A percentile compares a stretch with the other conserved stretches of the same genome.
Evolutionary conservation across 352 stramenopile species (phyloP).

Genomic region (Pythium dissotocum): DNA sequence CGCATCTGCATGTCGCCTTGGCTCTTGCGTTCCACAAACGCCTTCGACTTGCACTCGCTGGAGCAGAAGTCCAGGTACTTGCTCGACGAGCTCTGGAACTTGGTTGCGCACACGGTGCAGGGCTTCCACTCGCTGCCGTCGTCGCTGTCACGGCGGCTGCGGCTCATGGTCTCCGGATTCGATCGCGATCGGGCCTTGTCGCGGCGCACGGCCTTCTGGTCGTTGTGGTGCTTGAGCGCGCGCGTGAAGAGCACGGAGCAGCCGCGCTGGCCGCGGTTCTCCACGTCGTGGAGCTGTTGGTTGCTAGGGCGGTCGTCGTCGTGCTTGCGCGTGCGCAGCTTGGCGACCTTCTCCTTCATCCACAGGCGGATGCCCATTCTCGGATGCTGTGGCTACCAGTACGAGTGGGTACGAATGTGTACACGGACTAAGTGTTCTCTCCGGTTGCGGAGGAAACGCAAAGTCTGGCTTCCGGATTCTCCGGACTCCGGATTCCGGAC

Average conservation of each 20-base stretch:
- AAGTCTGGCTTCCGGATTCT: slow-evolving; percentile 4
- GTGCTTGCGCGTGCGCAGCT: slow-evolving; percentile 22
- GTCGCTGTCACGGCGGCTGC: slow-evolving; percentile 12
- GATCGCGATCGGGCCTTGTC: slow-evolving; percentile 21
- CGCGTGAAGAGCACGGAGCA: slow-evolving; percentile 29
- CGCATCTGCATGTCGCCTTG: slow-evolving; percentile 3
- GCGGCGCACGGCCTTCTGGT: slow-evolving; percentile 12
- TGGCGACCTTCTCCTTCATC: slow-evolving; percentile 31
- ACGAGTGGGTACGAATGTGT: background rate
- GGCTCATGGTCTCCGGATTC: slow-evolving; percentile 11
- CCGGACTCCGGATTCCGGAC: background rate
- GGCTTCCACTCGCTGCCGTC: slow-evolving; percentile 11
- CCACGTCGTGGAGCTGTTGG: slow-evolving; percentile 18
- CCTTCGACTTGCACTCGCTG: slow-evolving; percentile 29
- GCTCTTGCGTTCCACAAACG: slow-evolving; percentile 12
- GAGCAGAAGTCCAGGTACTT: slow-evolving; percentile 37
- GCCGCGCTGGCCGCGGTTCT: slow-evolving; percentile 16
- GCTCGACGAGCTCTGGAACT: slow-evolving; percentile 25
- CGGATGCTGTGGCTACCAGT: background rate
- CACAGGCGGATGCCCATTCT: slow-evolving; percentile 29
- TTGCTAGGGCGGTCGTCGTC: slow-evolving; percentile 13
- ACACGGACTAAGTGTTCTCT: background rate
- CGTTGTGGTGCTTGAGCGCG: slow-evolving; percentile 23
- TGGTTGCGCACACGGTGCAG: slow-evolving; percentile 17
- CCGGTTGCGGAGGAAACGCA: background rate